Evolutionary conservation across 805 yeast species (phyloP), one percentile per base, ranked within the genome.

Genomic region (Candida broadrunensis): DNA sequence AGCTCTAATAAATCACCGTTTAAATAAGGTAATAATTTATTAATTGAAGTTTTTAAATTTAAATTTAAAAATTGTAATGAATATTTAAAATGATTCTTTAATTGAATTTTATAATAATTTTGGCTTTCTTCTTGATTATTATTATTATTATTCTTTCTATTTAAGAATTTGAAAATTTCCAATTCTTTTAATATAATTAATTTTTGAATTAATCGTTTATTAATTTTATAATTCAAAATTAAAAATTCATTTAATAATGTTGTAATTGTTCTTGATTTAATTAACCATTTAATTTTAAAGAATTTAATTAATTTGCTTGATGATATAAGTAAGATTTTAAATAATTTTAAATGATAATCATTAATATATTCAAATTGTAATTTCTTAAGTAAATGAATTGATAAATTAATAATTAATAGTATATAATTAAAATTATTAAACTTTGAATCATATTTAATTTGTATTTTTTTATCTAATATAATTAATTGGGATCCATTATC

Each of bases 1-100:
- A 65, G 63, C 42, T 70, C 72, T 20, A 70, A 51, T 8, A 60
- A 46, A 1, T 58, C 61, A 1, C 75, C 74, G 43, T 70, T 67
- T 24, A 65, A 42, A 19, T 48, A 43, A 0, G 72, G 67, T 2
- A 70, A 39, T 6, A 67, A 46, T 16, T 55, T 55, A 7, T 50
- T 37, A 13, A 66, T 58, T 3, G 65, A 60, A n/a, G 45, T 37
- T 38, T 46, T 58, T 23, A 64, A 38, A 43, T 63, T 61, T 38
- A 61, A 47, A 17, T 52, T 54, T 30, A 67, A 45, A 20, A 65
- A 56, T 20, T 49, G 39, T 23, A 70, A 51, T 4, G 64, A 33
- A 40, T 60, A 52, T 21, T 56, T 50, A 16, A 69, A 42, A 29
- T 50, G 50, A 4, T 35, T 34, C 15, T 42, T 49, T 14, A 58